Conservation (phyloP, 2,329 filamentous ascomycete genomes). For the Fusarium albosuccineum region DNA sequence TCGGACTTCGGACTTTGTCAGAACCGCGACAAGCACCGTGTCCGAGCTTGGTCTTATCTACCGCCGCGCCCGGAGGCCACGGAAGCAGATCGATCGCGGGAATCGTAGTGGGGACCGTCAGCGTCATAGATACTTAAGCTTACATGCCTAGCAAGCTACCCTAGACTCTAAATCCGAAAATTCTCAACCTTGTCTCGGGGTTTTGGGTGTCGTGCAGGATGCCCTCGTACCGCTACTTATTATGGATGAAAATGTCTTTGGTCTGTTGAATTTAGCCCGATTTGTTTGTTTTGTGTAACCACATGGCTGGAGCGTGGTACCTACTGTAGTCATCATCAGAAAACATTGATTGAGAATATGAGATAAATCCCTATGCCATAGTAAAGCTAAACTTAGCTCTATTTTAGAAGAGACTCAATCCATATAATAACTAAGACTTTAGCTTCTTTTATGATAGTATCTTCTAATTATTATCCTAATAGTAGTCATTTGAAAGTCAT, state of each 20-base stretch:
- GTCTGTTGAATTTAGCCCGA: too few species aligned
- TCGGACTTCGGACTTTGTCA: slow-evolving; percentile 37
- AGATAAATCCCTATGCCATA: too few species aligned
- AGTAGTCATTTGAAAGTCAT: too few species aligned
- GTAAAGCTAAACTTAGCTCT: too few species aligned
- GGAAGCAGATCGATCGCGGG: slow-evolving; percentile 1
- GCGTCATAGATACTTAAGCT: slow-evolving; percentile 38
- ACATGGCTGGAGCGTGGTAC: not conserved
- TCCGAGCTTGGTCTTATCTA: not conserved
- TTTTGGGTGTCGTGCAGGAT: not conserved
- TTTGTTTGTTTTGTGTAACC: not conserved
- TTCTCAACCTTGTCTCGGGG: not conserved
- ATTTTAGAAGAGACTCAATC: too few species aligned
- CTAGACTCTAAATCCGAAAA: not conserved
- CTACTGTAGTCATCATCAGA: too few species aligned
- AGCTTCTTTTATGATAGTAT: too few species aligned
- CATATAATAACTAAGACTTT: too few species aligned
- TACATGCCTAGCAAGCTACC: slow-evolving; percentile 15
- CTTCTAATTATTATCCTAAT: too few species aligned
- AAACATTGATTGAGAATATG: too few species aligned
- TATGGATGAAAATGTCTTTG: too few species aligned
- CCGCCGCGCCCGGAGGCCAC: not conserved
- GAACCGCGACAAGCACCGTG: slow-evolving; percentile 19
- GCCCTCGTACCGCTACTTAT: too few species aligned
- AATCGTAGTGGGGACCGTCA: not conserved